Evolutionary conservation across 2,329 filamentous ascomycete genomes (phyloP).

Genomic region (Lachnellula arida): DNA sequence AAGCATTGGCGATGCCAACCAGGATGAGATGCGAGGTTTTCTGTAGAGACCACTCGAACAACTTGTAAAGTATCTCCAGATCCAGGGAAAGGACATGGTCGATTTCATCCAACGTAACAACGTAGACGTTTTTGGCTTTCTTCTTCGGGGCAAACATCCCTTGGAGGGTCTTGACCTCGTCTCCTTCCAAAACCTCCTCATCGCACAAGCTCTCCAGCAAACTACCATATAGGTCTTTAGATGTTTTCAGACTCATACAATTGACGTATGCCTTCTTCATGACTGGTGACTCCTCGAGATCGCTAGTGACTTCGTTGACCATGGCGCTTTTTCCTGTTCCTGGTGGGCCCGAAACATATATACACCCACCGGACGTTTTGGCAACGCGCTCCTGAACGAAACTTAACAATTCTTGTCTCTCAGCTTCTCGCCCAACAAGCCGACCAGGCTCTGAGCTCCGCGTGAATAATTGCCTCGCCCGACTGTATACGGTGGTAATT

Average conservation of each 20-base stretch:
- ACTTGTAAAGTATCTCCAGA: conserved; percentile 78
- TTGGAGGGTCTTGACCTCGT: conserved; percentile 64
- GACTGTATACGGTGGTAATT: conserved; percentile 75
- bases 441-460: conserved; percentile 42
- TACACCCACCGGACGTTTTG: conserved; percentile 65
- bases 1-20: conserved; percentile 90
- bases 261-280: conserved; percentile 80
- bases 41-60: conserved; percentile 96
- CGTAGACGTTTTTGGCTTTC: conserved; percentile 54
- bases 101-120: conserved; percentile 93
- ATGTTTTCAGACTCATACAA: conserved; percentile 92
- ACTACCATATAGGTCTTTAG: conserved; percentile 77
- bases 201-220: conserved; percentile 66
- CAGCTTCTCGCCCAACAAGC: conserved; percentile 36
- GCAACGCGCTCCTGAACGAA: conserved; percentile 66
- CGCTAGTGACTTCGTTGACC: conserved; percentile 71
- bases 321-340: conserved; percentile 97
- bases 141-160: conserved; percentile 64
- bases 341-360: conserved; percentile 93
- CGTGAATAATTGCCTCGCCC: conserved; percentile 81
- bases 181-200: conserved; percentile 57
- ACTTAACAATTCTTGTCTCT: conserved; percentile 57
- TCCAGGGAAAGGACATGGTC: conserved; percentile 89
- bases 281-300: conserved; percentile 44
- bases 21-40: conserved; percentile 74